phyloP scores from a whole-genome alignment of 768 basidiomycete genomes.

The Hortiboletus campestris region DNA sequence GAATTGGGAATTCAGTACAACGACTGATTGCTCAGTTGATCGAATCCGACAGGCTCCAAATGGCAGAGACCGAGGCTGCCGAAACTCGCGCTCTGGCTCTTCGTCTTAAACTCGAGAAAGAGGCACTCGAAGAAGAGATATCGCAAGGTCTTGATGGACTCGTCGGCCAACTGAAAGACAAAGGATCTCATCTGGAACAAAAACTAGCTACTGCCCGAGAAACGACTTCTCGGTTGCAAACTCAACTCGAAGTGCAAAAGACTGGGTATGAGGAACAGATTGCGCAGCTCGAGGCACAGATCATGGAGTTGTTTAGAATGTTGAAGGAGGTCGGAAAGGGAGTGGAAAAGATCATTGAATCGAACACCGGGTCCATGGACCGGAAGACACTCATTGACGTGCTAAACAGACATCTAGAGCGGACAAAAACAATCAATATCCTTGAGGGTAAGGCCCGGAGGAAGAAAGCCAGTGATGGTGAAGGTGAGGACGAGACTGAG shows the following conservation, averaged over 20 bases:
- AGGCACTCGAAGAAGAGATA: constrained; percentile 77
- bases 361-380: constrained; percentile 61
- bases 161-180: constrained; percentile 76
- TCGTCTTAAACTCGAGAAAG: constrained; percentile 77
- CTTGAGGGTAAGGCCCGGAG: constrained; percentile 66
- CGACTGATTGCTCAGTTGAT: constrained; percentile 87
- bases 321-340: constrained; percentile 80
- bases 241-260: constrained; percentile 76
- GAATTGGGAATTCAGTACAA: constrained; percentile 87
- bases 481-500: constrained; percentile 35
- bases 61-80: constrained; percentile 74
- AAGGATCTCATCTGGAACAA: constrained; percentile 68
- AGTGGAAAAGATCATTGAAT: constrained; percentile 71
- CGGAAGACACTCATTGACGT: constrained; percentile 76
- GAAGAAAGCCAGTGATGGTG: constrained; percentile 30
- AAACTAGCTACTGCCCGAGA: constrained; percentile 77
- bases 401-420: constrained; percentile 79
- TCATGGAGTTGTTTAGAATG: constrained; percentile 93
- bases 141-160: constrained; percentile 79
- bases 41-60: constrained; percentile 80
- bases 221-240: constrained; percentile 71
- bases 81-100: constrained; percentile 62
- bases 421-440: constrained; percentile 79
- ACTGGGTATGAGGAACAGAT: constrained; percentile 82
- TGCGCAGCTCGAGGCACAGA: constrained; percentile 85